Base-by-base conservation (phyloP, 495 filamentous ascomycete genomes). In the Lasiosphaeris hirsuta region DNA sequence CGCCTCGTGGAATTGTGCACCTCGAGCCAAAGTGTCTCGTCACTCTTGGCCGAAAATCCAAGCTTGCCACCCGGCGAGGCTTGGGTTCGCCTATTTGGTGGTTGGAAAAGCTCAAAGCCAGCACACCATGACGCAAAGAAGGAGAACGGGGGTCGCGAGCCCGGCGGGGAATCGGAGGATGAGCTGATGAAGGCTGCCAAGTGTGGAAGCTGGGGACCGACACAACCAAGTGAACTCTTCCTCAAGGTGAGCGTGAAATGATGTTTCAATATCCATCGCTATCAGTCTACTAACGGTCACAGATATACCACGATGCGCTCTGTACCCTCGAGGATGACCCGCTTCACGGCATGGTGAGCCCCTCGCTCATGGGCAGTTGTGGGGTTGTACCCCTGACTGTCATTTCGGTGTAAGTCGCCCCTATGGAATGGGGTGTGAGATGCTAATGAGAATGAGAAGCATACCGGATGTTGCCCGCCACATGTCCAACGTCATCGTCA, bases 401-500 rank as follows among this genome's bases (percentile, higher is more conserved):
- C 42, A 81, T 90, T 17, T 85, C 85, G 0, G 78, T 81, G 56
- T 80, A 69, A 63, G 76, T 73, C 51, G 6, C 1, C 1, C 10
- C 30, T 11, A 3, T 14, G 9, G 7, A 1, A 23, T 14, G 14
- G 0, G 7, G 7, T 5, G 13, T 9, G 10, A 33, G 0, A 0
- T 9, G n/a, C 41, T 58, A 40, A 56, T 62, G 33, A 59, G 46
- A 5, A 7, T 7, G 8, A 1, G 3, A 52, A 79, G 76, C 4
- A 65, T 92, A 10, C 82, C 84, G 4, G 89, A 92, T 63, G 84
- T 90, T 44, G 80, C 79, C 51, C 78, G 86, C 5, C 87, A 91
- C 71, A 85, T 88, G 73, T 82, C 85, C 11, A 91, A 91, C 63
- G 78, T 87, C 15, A 90, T 92, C 50, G 86, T 78, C 13, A 79